Percentiles rank a stretch among this genome's conserved stretches.
These are phyloP conservation scores for Cyclanthera cordifolia DNA, from an alignment of 306 rosid genomes.

Conservation along the genomic window DNA sequence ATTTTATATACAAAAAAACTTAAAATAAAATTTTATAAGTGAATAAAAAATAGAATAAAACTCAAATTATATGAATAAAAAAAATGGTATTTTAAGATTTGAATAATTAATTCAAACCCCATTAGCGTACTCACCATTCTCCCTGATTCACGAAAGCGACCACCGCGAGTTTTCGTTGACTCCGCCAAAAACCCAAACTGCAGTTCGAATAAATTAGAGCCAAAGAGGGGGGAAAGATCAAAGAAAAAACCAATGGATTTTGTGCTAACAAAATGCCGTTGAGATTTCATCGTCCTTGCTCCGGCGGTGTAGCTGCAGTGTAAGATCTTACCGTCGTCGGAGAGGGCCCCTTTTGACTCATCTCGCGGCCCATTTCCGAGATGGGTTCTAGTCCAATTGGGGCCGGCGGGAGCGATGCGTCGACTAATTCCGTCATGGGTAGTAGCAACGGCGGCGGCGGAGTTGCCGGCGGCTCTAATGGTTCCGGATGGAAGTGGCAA, in stretches of 20 bases:
- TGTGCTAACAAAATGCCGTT: not conserved
- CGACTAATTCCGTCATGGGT: slow-evolving; percentile 12
- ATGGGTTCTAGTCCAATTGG: slow-evolving; percentile 58
- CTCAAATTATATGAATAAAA: too few relatives aligned
- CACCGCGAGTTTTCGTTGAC: slow-evolving; percentile 8
- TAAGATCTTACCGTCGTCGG: slow-evolving; percentile 15
- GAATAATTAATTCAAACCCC: not conserved
- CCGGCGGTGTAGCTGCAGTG: not conserved
- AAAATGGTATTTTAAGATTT: too few relatives aligned
- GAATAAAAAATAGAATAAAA: too few relatives aligned
- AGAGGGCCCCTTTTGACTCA: slow-evolving; percentile 4
- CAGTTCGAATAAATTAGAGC: not conserved
- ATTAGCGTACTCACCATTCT: slow-evolving; percentile 1
- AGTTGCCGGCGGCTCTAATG: slow-evolving; percentile 23
- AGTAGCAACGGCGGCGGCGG: slow-evolving; percentile 16
- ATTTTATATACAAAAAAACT: too few relatives aligned
- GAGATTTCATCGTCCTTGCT: not conserved
- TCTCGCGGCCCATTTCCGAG: not conserved
- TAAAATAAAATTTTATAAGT: too few relatives aligned
- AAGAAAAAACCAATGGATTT: not conserved
- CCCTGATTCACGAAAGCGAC: slow-evolving; percentile 1
- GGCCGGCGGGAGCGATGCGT: slow-evolving; percentile 17
- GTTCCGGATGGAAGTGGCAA: slow-evolving; percentile 37
- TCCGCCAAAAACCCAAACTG: slow-evolving; percentile 4
- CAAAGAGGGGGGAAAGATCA: not conserved